These are phyloP conservation scores for Kockiozyma suomiensis DNA, from an alignment of 805 yeast species.

Conservation along the genomic window DNA sequence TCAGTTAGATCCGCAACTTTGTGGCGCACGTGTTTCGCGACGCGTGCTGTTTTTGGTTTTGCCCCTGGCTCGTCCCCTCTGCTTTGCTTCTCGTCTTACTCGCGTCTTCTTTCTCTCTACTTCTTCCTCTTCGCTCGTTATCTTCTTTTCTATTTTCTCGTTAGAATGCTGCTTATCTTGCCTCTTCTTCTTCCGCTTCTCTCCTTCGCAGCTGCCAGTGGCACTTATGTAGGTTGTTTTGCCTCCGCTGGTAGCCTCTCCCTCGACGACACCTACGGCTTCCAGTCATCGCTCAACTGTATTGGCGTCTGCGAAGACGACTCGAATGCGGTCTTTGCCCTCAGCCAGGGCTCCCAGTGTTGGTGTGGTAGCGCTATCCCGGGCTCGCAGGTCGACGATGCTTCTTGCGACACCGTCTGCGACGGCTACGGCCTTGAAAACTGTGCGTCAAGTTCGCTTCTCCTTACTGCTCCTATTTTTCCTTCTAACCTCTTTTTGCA, in stretches of 20 bases:
- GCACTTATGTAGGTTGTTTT: slow-evolving; percentile 46
- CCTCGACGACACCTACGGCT: slow-evolving; percentile 54
- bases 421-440: slow-evolving; percentile 61
- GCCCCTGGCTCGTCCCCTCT: background rate
- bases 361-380: slow-evolving; percentile 63
- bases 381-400: slow-evolving; percentile 37
- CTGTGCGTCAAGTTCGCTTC: slow-evolving; percentile 49
- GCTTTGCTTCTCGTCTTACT: background rate
- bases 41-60: slow-evolving; percentile 1
- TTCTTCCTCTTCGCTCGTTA: no score
- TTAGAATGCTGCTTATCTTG: background rate
- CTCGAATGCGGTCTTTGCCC: slow-evolving; percentile 51
- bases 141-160: no score
- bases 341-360: slow-evolving; percentile 58
- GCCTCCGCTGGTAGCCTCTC: slow-evolving; percentile 45
- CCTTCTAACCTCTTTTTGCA: background rate
- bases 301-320: slow-evolving; percentile 51
- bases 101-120: background rate
- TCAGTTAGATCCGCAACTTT: background rate
- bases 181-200: background rate
- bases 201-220: background rate
- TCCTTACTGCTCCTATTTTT: background rate
- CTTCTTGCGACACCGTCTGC: slow-evolving; percentile 54
- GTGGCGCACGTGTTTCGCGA: background rate
- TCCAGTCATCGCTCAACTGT: slow-evolving; percentile 65